Evolutionary conservation across 2,329 filamentous ascomycete genomes (phyloP).

Genomic region (Colletotrichum sp.): DNA sequence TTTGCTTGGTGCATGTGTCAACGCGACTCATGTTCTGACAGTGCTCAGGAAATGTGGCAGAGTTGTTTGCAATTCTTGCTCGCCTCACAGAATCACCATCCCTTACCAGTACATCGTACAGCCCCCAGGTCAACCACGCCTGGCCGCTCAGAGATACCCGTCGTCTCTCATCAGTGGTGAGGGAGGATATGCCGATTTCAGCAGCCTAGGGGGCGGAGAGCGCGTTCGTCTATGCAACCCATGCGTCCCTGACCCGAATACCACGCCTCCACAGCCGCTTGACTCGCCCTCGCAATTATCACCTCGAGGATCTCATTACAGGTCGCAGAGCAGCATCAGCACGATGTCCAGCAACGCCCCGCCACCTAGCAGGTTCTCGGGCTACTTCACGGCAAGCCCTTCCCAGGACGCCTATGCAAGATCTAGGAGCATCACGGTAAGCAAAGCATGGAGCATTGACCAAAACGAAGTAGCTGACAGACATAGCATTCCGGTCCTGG

Average conservation of each 20-base stretch:
- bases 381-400: conserved; percentile 38
- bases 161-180: conserved; percentile 45
- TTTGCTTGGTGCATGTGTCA: conserved; percentile 13
- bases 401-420: conserved; percentile 37
- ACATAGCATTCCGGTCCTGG: conserved; percentile 28
- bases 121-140: conserved; percentile 57
- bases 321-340: conserved; percentile 51
- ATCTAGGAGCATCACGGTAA: conserved; percentile 20
- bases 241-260: conserved; percentile 67
- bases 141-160: conserved; percentile 39
- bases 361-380: conserved; percentile 36
- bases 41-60: conserved; percentile 80
- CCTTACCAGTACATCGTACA: conserved; percentile 92
- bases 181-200: conserved; percentile 47
- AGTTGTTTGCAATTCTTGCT: conserved; percentile 89
- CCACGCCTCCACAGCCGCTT: conserved; percentile 53
- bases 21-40: not conserved
- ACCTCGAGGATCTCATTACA: conserved; percentile 43
- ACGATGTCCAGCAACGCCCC: conserved; percentile 33
- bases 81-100: conserved; percentile 93
- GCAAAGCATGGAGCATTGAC: not conserved
- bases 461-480: conserved; percentile 10
- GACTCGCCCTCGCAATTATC: conserved; percentile 36
- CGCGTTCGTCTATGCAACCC: conserved; percentile 66
- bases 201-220: conserved; percentile 57